phyloP scores from a whole-genome alignment of 163 green algal species.

The Chlorella variabilis region DNA sequence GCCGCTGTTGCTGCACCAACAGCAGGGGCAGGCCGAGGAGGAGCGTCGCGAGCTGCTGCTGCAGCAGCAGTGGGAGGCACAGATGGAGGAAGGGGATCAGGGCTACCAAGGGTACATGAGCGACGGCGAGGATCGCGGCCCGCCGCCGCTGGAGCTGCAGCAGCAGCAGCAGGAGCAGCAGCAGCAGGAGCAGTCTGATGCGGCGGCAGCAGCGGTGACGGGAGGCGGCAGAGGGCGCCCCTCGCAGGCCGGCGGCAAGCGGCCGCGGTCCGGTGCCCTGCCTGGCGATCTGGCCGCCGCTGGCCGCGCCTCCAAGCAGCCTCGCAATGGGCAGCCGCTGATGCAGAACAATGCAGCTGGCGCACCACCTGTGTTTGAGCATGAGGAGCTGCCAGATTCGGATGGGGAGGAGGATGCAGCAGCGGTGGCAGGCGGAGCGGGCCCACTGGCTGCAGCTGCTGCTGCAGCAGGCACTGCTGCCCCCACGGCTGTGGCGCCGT shows the following conservation, averaged over 20 bases:
- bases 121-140: background rate
- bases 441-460: too few relatives aligned
- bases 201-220: background rate
- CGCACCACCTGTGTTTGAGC: slow-evolving; percentile 26
- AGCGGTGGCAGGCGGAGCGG: background rate
- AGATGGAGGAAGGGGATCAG: background rate
- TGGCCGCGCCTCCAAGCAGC: background rate
- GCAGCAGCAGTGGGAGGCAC: slow-evolving; percentile 3
- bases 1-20: background rate
- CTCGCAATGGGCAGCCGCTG: background rate
- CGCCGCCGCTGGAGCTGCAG: background rate
- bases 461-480: background rate
- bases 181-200: background rate
- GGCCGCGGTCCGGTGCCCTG: too few relatives aligned
- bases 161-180: slow-evolving; percentile 11
- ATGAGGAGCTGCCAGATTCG: slow-evolving; percentile 15
- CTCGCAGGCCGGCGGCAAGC: background rate
- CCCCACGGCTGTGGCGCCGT: too few relatives aligned
- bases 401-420: background rate
- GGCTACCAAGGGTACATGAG: background rate
- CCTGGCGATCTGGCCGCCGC: background rate
- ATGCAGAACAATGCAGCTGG: too few relatives aligned
- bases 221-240: too few relatives aligned
- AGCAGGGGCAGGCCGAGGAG: background rate
- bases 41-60: background rate